Evolutionary conservation across 2,329 filamentous ascomycete species (phyloP).

Genomic region (Emergomyces pasteurianus): DNA sequence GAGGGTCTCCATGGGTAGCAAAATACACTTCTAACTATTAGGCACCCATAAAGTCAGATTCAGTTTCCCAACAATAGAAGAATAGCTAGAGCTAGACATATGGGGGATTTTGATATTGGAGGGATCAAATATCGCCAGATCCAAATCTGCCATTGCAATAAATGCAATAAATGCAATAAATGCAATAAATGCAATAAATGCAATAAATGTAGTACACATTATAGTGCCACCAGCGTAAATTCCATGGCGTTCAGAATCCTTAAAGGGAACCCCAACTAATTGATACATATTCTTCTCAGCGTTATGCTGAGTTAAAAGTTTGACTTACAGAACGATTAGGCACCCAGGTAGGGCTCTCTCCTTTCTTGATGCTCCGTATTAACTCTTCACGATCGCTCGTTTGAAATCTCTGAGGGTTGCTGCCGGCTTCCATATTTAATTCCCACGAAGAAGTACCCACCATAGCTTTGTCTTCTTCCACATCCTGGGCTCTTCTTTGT

Average conservation of each 20-base stretch:
- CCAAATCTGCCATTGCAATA: background rate
- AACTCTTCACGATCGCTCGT: slow-evolving; percentile 57
- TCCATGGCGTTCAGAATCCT: background rate
- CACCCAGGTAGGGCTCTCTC: slow-evolving; percentile 64
- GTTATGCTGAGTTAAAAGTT: background rate
- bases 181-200: background rate
- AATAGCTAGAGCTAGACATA: background rate
- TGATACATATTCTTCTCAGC: background rate
- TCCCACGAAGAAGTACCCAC: slow-evolving; percentile 9
- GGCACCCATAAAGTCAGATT: background rate
- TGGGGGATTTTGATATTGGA: background rate
- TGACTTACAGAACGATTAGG: slow-evolving; percentile 47
- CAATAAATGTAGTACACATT: background rate
- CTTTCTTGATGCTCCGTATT: slow-evolving; percentile 72
- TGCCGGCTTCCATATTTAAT: slow-evolving; percentile 8
- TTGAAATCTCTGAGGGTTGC: slow-evolving; percentile 14
- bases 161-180: too few relatives aligned
- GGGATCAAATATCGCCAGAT: background rate
- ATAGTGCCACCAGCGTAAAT: slow-evolving; percentile 15
- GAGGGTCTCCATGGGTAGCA: slow-evolving; percentile 24
- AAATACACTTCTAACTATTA: slow-evolving; percentile 29
- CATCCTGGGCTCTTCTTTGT: slow-evolving; percentile 5
- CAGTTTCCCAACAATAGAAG: background rate
- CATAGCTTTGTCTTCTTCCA: slow-evolving; percentile 11
- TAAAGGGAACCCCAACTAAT: slow-evolving; percentile 9